Conservation (phyloP, 139 green algal species). For the Micromonas pusilla region DNA sequence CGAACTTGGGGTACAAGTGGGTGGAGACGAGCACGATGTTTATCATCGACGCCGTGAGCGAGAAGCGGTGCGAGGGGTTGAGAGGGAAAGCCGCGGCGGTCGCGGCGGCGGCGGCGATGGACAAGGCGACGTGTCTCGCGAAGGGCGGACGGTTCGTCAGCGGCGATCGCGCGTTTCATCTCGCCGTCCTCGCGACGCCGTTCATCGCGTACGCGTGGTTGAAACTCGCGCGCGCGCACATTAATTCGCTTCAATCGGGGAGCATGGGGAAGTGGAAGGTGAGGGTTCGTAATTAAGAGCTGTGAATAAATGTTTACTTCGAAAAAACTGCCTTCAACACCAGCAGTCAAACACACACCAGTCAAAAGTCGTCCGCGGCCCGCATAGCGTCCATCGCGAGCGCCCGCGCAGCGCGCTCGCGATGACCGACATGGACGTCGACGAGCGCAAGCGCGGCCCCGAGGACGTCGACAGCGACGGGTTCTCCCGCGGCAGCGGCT, state of each 20-base stretch:
- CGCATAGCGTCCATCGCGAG: too few relatives aligned
- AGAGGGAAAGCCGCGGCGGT: not conserved
- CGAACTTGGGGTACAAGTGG: constrained; percentile 16
- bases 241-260: not conserved
- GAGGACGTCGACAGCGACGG: not conserved
- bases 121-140: not conserved
- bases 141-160: not conserved
- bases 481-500: not conserved
- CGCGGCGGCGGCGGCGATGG: not conserved
- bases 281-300: too few relatives aligned
- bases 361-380: too few relatives aligned
- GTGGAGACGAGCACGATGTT: not conserved
- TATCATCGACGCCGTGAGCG: not conserved
- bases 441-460: too few relatives aligned
- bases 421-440: not conserved
- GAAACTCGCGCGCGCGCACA: not conserved
- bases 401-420: too few relatives aligned
- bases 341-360: too few relatives aligned
- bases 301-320: too few relatives aligned
- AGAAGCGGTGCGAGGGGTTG: not conserved
- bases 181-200: constrained; percentile 3
- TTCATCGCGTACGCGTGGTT: constrained; percentile 1
- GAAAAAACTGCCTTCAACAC: too few relatives aligned
- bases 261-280: not conserved
- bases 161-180: constrained; percentile 4